Evolutionary conservation across 2,329 filamentous ascomycete species (phyloP), one percentile per base, ranked within the genome.

Genomic region (Nannizziopsis barbatae): DNA sequence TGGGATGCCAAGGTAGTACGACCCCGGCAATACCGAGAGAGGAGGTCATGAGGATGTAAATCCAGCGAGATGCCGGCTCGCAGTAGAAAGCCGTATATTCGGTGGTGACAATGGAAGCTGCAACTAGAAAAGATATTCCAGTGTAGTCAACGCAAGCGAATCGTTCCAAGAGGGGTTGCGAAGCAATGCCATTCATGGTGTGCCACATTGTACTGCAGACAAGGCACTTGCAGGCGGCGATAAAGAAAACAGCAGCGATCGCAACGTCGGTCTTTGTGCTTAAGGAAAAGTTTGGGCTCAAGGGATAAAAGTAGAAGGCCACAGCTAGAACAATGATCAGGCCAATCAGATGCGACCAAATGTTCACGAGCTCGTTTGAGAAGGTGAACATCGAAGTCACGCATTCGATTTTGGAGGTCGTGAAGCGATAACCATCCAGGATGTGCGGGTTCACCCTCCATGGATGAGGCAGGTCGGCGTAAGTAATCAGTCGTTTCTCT

Each of bases 61-160:
- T 73, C 77, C 84, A 92, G 48, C 89, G 83, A 57, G 84, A 89
- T 41, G 84, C 60, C 2, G 92, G 89, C 60, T 98, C 92, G 71
- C 92, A 95, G 72, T 98, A 98, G 67, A 98, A 98, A 18, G 90
- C 92, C 0, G 92, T 95, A 71, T 96, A 98, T 65, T 98, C 92
- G 32, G 88, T 95, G 1, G 92, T 95, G 77, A 96, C 87, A 70
- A 98, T 98, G 49, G 86, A 94, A 8, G 92, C 88, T 2, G 92
- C 65, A 45, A 98, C 92, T 20, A 98, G 77, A 44, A 98, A 74
- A 1, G 89, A 95, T 57, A 98, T 98, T 48, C 92, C 92, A 0
- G 92, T 96, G 69, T 98, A 98, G 66, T 98, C 92, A 51, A 98
- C 88, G 65, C 92, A 98, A 14, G 92, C 92, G 60, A 98, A 96